phyloP scores from a whole-genome alignment of 139 green algal genomes.

The Chlorella sp. region DNA sequence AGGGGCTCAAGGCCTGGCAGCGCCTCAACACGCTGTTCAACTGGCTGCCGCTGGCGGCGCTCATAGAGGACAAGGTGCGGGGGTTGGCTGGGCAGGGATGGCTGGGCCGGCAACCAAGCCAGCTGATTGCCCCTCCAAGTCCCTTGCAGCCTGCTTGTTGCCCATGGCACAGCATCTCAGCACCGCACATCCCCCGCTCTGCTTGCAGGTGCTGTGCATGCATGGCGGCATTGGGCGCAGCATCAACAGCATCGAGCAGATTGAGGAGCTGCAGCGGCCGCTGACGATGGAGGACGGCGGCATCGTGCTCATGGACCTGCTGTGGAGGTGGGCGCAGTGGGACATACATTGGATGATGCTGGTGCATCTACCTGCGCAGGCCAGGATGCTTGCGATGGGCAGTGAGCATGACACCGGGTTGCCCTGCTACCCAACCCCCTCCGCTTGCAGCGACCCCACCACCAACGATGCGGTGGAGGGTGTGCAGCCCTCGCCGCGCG shows the following conservation, averaged over 20 bases:
- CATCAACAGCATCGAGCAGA: slow-evolving; percentile 91
- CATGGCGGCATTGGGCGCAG: slow-evolving; percentile 91
- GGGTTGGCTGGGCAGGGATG: too few relatives aligned
- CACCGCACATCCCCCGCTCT: too few relatives aligned
- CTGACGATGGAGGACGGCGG: slow-evolving; percentile 96
- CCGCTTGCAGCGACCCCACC: slow-evolving; percentile 83
- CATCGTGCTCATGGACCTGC: slow-evolving; percentile 97
- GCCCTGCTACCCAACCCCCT: too few relatives aligned
- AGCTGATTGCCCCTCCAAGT: too few relatives aligned
- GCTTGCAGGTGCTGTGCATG: slow-evolving; percentile 90
- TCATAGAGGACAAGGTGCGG: slow-evolving; percentile 92
- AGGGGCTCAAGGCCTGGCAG: slow-evolving; percentile 91
- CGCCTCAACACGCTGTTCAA: slow-evolving; percentile 99
- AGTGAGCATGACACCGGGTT: too few relatives aligned
- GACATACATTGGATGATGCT: too few relatives aligned
- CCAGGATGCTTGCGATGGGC: too few relatives aligned
- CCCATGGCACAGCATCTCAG: too few relatives aligned
- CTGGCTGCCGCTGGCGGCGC: slow-evolving; percentile 96
- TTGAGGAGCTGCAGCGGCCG: slow-evolving; percentile 90
- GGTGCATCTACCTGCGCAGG: too few relatives aligned
- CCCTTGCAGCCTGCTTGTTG: too few relatives aligned
- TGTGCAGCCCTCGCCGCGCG: slow-evolving; percentile 92
- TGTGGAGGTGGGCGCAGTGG: slow-evolving; percentile 75
- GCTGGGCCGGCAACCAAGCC: too few relatives aligned
- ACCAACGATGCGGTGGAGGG: slow-evolving; percentile 96